phyloP scores from a whole-genome alignment of 257 asterid genomes.

The Scutellaria baicalensis region DNA sequence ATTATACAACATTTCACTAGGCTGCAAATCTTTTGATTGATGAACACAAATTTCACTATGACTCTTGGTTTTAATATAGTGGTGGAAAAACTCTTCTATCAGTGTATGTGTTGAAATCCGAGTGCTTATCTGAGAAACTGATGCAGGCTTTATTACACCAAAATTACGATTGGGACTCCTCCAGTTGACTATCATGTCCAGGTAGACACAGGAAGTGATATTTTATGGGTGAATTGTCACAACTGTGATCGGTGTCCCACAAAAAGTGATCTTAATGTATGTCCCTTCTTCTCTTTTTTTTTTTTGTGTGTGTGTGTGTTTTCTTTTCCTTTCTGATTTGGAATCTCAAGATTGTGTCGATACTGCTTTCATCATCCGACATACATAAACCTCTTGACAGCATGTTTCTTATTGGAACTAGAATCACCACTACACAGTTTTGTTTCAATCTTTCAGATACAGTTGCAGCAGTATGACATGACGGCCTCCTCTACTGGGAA shows the following conservation, averaged over 20 bases:
- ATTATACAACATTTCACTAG: neutral
- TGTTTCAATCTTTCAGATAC: conserved; percentile 45
- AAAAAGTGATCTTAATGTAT: conserved; percentile 75
- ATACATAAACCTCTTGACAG: neutral
- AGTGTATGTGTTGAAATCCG: neutral
- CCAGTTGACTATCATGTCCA: conserved; percentile 85
- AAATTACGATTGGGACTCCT: conserved; percentile 86
- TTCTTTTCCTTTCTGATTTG: neutral
- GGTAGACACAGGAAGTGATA: conserved; percentile 99
- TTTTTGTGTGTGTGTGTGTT: too few species aligned
- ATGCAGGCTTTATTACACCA: conserved; percentile 88
- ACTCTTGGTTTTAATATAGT: neutral
- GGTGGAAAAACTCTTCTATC: neutral
- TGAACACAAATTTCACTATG: neutral
- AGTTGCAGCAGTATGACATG: conserved; percentile 66
- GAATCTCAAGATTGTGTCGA: neutral
- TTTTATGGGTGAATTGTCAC: conserved; percentile 91
- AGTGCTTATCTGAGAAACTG: conserved; percentile 12
- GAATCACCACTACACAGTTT: conserved; percentile 5
- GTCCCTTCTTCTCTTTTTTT: conserved; percentile 9
- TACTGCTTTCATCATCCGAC: neutral
- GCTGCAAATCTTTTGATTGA: neutral
- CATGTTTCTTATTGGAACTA: neutral
- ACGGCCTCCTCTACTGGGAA: conserved; percentile 69
- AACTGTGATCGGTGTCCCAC: conserved; percentile 75